A percentile compares a stretch with the other conserved stretches of the same genome.
Conservation (phyloP, 2,329 filamentous ascomycete species). For the Nigrospora osmanthi region DNA sequence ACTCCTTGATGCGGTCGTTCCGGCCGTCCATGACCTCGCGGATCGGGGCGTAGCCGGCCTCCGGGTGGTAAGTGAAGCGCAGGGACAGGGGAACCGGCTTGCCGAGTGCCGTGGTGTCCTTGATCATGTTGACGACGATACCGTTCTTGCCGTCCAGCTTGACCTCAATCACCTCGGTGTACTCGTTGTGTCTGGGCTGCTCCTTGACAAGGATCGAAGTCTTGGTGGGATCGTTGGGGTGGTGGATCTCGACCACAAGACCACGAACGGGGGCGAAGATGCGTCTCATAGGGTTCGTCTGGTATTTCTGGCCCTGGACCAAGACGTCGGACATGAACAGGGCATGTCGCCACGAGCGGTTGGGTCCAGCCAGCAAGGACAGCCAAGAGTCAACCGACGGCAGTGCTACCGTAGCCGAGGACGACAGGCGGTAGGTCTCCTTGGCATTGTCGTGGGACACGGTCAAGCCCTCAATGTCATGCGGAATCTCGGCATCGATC, state of each 20-base stretch:
- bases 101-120: slow-evolving; percentile 81
- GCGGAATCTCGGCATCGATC: slow-evolving; percentile 60
- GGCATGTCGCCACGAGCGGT: slow-evolving; percentile 88
- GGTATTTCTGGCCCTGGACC: slow-evolving; percentile 92
- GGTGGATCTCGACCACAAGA: slow-evolving; percentile 78
- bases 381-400: slow-evolving; percentile 81
- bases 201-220: slow-evolving; percentile 85
- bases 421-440: slow-evolving; percentile 76
- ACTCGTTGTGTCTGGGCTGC: slow-evolving; percentile 76
- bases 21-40: slow-evolving; percentile 92
- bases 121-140: slow-evolving; percentile 84
- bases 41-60: slow-evolving; percentile 95
- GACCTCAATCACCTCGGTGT: slow-evolving; percentile 82
- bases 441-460: slow-evolving; percentile 73
- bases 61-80: slow-evolving; percentile 87
- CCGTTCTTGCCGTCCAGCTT: slow-evolving; percentile 68
- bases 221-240: slow-evolving; percentile 75
- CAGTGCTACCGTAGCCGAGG: slow-evolving; percentile 63
- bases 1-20: slow-evolving; percentile 98
- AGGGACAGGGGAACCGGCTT: slow-evolving; percentile 77
- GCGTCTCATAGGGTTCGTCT: slow-evolving; percentile 90
- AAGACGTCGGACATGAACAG: slow-evolving; percentile 90
- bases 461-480: slow-evolving; percentile 79
- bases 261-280: slow-evolving; percentile 83
- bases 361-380: slow-evolving; percentile 74